Conservation (phyloP, 1,139 yeast genomes). For the Candida freyschussii region DNA sequence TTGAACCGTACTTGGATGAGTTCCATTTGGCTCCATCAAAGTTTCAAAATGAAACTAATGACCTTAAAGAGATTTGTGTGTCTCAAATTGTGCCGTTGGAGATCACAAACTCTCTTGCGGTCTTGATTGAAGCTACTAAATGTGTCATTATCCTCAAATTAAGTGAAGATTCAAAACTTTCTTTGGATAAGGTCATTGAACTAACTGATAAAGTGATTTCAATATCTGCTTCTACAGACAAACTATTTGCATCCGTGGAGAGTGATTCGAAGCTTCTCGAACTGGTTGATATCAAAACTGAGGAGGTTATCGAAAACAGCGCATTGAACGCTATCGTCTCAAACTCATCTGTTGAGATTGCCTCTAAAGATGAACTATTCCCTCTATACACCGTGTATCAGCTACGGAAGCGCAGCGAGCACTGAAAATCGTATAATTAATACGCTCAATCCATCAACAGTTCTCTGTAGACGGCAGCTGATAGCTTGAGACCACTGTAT, state of each 20-base stretch:
- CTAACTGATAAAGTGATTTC: constrained; percentile 32
- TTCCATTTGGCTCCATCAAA: constrained; percentile 65
- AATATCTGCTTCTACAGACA: constrained; percentile 30
- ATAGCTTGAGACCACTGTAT: neutral
- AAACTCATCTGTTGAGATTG: constrained; percentile 27
- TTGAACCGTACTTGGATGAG: constrained; percentile 47
- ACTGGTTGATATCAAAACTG: constrained; percentile 27
- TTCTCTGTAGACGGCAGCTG: neutral
- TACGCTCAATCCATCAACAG: neutral
- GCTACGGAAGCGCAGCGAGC: constrained; percentile 82
- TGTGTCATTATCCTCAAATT: constrained; percentile 42
- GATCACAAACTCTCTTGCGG: constrained; percentile 33
- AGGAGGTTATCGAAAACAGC: constrained; percentile 16
- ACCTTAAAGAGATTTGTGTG: constrained; percentile 48
- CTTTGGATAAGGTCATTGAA: constrained; percentile 30
- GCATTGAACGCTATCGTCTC: constrained; percentile 25
- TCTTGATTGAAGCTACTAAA: constrained; percentile 55
- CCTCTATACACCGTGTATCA: constrained; percentile 62
- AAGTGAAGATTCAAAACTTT: constrained; percentile 27
- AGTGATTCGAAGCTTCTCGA: constrained; percentile 30
- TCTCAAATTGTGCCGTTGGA: constrained; percentile 38
- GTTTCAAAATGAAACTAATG: constrained; percentile 51
- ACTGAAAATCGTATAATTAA: constrained; percentile 24
- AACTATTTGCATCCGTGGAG: constrained; percentile 46
- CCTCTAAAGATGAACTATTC: constrained; percentile 41